Base-by-base conservation (phyloP, 2,329 filamentous ascomycete genomes). In the Calonectria honghensis region DNA sequence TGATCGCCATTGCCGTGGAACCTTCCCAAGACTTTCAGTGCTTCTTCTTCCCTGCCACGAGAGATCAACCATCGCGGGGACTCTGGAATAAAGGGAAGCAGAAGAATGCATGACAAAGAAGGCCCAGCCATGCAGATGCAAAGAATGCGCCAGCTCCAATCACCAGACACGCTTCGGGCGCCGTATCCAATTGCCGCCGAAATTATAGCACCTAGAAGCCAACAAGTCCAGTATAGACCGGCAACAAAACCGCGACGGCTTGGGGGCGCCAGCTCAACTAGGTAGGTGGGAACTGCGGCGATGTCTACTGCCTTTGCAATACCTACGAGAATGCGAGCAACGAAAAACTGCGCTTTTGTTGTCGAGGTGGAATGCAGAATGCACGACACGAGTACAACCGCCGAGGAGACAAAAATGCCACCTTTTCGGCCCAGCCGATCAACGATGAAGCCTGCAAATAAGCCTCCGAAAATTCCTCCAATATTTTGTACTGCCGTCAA, bases 1-100 rank as follows among this genome's bases (percentile, higher is more conserved):
- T 82, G 81, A 69, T 86, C 84, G 32, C 85, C 86, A 20, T 85
- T 82, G 45, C 85, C 85, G 67, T 86, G 85, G 31, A 83, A 86
- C 51, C 79, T 82, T 24, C 81, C 80, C n/a, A 61, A 18, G 7
- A 61, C 14, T 24, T 61, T 61, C 14, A 61, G n/a, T 13, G 57
- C 57, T 24, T 61, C 57, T 61, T 29, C n/a, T 61, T 61, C 35
- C 13, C 27, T 39, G 2, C 57, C 57, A 18, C 57, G 35, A 6
- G 57, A 61, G 24, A 61, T 61, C n/a, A 61, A 41, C 57, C 57
- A 61, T 39, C 57, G 31, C 37, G 57, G 57, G 6, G 57, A 61
- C 16, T 61, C 57, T 0, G 57, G 57, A 41, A 61, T 61, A 13
- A 61, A 61, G 6, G 57, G 57, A 29, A 61, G 57, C n/a, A 61